Conservation (phyloP, 306 rosid species). For the Pterocarpus santalinus region DNA sequence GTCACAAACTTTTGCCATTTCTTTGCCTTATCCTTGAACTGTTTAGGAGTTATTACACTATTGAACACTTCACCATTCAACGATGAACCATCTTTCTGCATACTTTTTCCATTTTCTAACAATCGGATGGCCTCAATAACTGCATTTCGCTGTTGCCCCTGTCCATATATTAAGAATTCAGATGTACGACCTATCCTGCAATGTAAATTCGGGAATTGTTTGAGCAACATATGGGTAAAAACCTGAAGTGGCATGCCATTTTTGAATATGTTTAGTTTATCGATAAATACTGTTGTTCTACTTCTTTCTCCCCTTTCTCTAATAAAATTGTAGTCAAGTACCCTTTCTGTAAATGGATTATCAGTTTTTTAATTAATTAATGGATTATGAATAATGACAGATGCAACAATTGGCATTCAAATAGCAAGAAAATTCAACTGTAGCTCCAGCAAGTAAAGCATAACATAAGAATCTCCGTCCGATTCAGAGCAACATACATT, state of each 20-base stretch:
- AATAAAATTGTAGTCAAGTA: not conserved
- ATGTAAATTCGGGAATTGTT: conserved; percentile 26
- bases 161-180: conserved; percentile 92
- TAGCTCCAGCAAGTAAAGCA: conserved; percentile 11
- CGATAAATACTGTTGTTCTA: not conserved
- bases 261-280: conserved; percentile 21
- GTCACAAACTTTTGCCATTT: conserved; percentile 94
- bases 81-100: conserved; percentile 49
- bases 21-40: conserved; percentile 82
- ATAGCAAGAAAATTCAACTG: conserved; percentile 28
- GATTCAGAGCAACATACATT: conserved; percentile 63
- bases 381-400: conserved; percentile 16
- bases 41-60: conserved; percentile 55
- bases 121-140: conserved; percentile 84
- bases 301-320: conserved; percentile 26
- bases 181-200: conserved; percentile 86
- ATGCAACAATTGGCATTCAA: conserved; percentile 30
- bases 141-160: conserved; percentile 91
- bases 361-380: conserved; percentile 10
- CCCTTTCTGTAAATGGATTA: conserved; percentile 8
- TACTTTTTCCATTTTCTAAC: conserved; percentile 61
- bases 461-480: conserved; percentile 27
- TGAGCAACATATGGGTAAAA: conserved; percentile 22
- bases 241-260: conserved; percentile 1
- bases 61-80: conserved; percentile 60